Base-by-base conservation (phyloP, 2,329 filamentous ascomycete genomes). In the Alternaria gansuensis region DNA sequence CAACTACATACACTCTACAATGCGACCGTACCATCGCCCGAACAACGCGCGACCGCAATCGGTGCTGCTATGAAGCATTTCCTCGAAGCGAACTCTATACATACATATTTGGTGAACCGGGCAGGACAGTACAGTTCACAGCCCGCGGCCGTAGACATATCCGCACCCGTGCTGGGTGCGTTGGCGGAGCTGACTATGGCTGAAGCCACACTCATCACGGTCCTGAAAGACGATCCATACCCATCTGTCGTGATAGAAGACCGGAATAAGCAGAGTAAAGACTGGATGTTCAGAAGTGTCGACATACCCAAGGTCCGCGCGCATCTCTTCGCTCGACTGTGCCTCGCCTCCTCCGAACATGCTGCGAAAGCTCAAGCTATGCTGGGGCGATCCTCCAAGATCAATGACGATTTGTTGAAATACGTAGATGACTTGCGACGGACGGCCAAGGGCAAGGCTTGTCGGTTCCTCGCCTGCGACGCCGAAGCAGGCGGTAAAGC, bases 201-300 rank as follows among this genome's bases (percentile, higher is more conserved):
- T 2, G 94, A 97, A 78, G 93, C 93, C 0, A 97, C 93, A 0
- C 84, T 98, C 1, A 85, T 97, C 1, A 92, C 92, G 0, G 92
- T 98, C 0, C 77, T 96, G 49, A 98, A 98, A 69, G 94, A 98
- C 73, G 95, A 99, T 71, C 93, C 94, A 0, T 98, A 97, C 72
- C 90, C 94, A 1, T 88, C 90, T 2, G 86, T 89, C 6, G 89
- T 96, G 2, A 88, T 92, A 0, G 91, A 96, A 70, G 87, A 89
- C 56, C 85, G 93, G 46, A 96, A 96, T 73, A 87, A 89, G 52
- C 88, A 89, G 66, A 92, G 93, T 76, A 92, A 86, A 61, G 94
- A 98, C 66, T 99, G 94, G 94, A 98, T 98, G 93, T 96, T 95
- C 77, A 92, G 90, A 70, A 86, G 92, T 0, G 92, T 94, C 0